Conservation (phyloP, 331 rosid genomes). For the Quercus tomentella region DNA sequence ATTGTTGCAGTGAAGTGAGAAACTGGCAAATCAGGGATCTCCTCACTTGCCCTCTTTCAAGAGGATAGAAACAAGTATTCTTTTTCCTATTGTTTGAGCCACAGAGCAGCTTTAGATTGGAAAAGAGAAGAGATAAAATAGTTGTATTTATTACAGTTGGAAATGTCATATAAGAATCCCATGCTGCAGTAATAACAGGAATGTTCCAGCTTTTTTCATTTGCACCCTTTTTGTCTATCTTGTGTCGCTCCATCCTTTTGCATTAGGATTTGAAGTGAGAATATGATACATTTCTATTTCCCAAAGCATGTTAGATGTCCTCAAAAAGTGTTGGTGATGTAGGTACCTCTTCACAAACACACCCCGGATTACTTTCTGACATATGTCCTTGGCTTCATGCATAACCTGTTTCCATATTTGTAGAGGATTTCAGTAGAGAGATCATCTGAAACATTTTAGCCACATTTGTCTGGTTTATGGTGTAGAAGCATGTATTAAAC, state of each 20-base stretch:
- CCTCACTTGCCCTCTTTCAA: slow-evolving; percentile 18
- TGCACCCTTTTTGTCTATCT: neutral
- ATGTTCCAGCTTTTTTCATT: neutral
- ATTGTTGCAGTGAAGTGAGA: slow-evolving; percentile 23
- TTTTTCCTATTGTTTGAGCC: slow-evolving; percentile 37
- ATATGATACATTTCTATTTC: neutral
- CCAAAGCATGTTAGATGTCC: neutral
- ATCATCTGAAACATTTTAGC: too few relatives aligned
- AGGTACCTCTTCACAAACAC: neutral
- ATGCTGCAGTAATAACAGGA: slow-evolving; percentile 33
- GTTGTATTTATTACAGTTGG: slow-evolving; percentile 20
- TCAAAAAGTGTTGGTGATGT: neutral
- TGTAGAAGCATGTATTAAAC: too few relatives aligned
- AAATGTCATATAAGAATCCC: slow-evolving; percentile 17
- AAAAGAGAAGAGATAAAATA: slow-evolving; percentile 26
- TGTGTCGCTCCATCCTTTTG: neutral
- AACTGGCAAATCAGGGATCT: slow-evolving; percentile 22
- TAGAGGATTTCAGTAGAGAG: too few relatives aligned
- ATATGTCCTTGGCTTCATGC: too few relatives aligned
- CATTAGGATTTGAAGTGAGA: neutral
- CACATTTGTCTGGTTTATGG: too few relatives aligned
- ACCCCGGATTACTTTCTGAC: neutral
- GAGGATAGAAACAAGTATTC: slow-evolving; percentile 25
- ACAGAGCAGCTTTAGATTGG: slow-evolving; percentile 30
- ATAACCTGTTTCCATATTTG: too few relatives aligned